Conservation (phyloP, 1,139 yeast species). For the Hyphopichia fennica region DNA sequence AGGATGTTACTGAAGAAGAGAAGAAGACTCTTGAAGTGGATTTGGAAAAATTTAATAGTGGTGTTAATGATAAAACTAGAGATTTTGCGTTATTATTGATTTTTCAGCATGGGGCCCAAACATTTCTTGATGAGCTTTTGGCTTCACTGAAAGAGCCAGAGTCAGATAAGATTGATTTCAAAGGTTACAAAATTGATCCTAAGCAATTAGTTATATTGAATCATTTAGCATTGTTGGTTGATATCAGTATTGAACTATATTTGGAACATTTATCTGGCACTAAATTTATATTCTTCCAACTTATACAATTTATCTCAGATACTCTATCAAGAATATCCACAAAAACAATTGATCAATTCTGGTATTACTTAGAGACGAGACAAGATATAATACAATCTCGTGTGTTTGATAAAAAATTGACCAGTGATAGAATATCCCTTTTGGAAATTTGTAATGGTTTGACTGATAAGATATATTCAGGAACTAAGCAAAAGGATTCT, state of each 20-base stretch:
- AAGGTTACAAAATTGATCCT: neutral
- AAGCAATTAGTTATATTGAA: constrained; percentile 13
- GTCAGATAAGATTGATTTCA: neutral
- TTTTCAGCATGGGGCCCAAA: constrained; percentile 16
- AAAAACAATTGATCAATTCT: constrained; percentile 24
- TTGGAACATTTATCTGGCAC: constrained; percentile 10
- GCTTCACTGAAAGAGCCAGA: neutral
- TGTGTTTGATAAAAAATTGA: constrained; percentile 28
- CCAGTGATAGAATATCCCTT: constrained; percentile 39
- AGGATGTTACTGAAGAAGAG: constrained; percentile 8
- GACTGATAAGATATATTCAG: constrained; percentile 27
- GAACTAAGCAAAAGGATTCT: constrained; percentile 23
- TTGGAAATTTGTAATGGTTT: constrained; percentile 40
- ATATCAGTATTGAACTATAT: constrained; percentile 21
- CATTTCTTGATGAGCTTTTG: constrained; percentile 7
- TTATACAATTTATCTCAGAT: constrained; percentile 20
- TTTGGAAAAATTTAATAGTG: constrained; percentile 17
- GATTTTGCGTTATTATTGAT: constrained; percentile 19
- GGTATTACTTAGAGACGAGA: constrained; percentile 41
- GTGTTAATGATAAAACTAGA: constrained; percentile 14
- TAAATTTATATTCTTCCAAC: constrained; percentile 25
- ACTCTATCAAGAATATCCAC: constrained; percentile 22
- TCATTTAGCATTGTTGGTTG: constrained; percentile 21
- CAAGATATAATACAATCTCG: constrained; percentile 16
- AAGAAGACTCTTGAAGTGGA: constrained; percentile 7